Conservation (phyloP, 1,139 yeast species). For the Pichia sp. region DNA sequence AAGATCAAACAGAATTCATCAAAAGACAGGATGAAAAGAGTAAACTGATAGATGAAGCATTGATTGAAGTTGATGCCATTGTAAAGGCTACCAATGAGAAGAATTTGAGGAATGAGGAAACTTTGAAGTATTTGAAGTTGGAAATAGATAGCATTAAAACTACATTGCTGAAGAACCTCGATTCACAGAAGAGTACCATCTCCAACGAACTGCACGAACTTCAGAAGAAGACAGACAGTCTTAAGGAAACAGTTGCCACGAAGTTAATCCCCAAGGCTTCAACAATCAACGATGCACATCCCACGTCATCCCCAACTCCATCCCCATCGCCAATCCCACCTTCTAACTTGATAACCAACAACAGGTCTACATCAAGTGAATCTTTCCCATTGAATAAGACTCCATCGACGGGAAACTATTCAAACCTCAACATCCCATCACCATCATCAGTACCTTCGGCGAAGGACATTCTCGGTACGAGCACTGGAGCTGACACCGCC, state of each 20-base stretch:
- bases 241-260: conserved; percentile 4
- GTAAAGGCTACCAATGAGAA: conserved; percentile 61
- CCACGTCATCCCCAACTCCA: not conserved
- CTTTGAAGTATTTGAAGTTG: conserved; percentile 67
- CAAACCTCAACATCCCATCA: conserved; percentile 27
- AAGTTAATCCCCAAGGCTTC: not conserved
- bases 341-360: conserved; percentile 19
- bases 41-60: conserved; percentile 57
- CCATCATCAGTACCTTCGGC: conserved; percentile 28
- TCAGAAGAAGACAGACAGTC: conserved; percentile 17
- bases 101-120: conserved; percentile 71
- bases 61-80: conserved; percentile 61
- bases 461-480: conserved; percentile 23
- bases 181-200: conserved; percentile 26
- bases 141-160: conserved; percentile 74
- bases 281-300: too few species aligned
- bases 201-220: conserved; percentile 23
- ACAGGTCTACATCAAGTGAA: conserved; percentile 11
- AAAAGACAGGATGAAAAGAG: conserved; percentile 58
- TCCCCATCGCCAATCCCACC: conserved; percentile 15
- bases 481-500: not conserved
- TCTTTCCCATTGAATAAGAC: too few species aligned
- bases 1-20: conserved; percentile 65
- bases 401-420: conserved; percentile 1
- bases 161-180: conserved; percentile 55